Conservation (phyloP, 1,284 basidiomycete species). For the Ustilago bromivora region DNA sequence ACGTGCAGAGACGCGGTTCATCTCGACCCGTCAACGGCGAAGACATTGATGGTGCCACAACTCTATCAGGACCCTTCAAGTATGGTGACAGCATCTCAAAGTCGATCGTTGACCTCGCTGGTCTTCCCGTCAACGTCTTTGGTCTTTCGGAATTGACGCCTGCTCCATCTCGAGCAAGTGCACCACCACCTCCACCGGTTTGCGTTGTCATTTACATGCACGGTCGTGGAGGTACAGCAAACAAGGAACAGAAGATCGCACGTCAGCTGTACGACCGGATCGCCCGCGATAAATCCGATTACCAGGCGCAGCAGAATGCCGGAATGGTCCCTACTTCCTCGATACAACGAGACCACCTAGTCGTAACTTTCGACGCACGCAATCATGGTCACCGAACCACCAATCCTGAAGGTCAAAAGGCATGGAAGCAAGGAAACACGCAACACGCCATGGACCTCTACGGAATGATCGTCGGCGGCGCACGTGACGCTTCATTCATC, state of each 20-base stretch:
- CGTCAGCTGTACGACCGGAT: slow-evolving; percentile 60
- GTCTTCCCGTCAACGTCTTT: slow-evolving; percentile 64
- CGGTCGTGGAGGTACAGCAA: slow-evolving; percentile 61
- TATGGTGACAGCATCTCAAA: slow-evolving; percentile 46
- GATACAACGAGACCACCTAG: slow-evolving; percentile 59
- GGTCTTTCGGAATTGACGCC: slow-evolving; percentile 62
- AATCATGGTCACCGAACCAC: slow-evolving; percentile 70
- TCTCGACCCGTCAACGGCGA: slow-evolving; percentile 15
- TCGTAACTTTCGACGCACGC: slow-evolving; percentile 70
- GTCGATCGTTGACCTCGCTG: slow-evolving; percentile 53
- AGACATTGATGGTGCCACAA: slow-evolving; percentile 2
- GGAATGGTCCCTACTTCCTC: slow-evolving; percentile 24
- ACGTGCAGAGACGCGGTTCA: slow-evolving; percentile 10
- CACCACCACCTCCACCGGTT: slow-evolving; percentile 57
- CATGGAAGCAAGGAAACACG: slow-evolving; percentile 68
- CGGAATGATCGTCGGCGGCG: slow-evolving; percentile 74
- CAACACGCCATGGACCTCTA: slow-evolving; percentile 69
- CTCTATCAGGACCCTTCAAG: slow-evolving; percentile 18
- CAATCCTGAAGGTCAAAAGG: slow-evolving; percentile 61
- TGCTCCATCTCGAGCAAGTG: slow-evolving; percentile 39
- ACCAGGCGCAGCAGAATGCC: slow-evolving; percentile 20
- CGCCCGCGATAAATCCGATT: slow-evolving; percentile 26
- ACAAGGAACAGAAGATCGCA: slow-evolving; percentile 60
- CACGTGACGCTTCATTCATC: slow-evolving; percentile 81
- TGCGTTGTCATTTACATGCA: slow-evolving; percentile 65